phyloP scores from a whole-genome alignment of 768 basidiomycete species.

The Leccinum rimulosum region DNA sequence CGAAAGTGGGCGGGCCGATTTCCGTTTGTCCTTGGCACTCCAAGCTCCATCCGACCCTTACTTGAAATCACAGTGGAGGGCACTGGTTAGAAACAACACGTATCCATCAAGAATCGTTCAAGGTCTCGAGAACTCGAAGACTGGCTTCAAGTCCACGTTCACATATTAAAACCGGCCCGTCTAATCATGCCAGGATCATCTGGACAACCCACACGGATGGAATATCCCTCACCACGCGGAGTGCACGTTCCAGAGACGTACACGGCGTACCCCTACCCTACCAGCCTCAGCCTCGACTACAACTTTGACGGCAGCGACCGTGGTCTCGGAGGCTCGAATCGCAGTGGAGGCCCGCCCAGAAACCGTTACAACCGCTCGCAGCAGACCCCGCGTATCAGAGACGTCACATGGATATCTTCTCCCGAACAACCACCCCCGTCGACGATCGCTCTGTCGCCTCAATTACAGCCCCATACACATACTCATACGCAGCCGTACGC shows the following conservation, averaged over 20 bases:
- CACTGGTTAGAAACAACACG: too few relatives aligned
- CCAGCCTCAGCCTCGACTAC: background rate
- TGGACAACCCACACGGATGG: constrained; percentile 3
- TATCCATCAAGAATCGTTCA: background rate
- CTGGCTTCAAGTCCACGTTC: background rate
- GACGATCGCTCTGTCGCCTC: background rate
- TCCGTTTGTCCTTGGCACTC: too few relatives aligned
- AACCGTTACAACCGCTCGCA: constrained; percentile 23
- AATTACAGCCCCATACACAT: background rate
- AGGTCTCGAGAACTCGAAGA: background rate
- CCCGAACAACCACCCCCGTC: constrained; percentile 14
- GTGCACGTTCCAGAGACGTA: constrained; percentile 21
- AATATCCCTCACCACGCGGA: constrained; percentile 24
- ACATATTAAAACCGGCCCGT: background rate
- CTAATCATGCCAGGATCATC: background rate
- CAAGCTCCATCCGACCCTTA: too few relatives aligned
- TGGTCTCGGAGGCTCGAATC: background rate
- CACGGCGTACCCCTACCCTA: background rate
- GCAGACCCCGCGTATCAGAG: constrained; percentile 23
- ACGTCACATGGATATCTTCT: constrained; percentile 25
- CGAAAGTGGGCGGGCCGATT: too few relatives aligned
- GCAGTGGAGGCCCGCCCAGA: constrained; percentile 3
- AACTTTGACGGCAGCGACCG: constrained; percentile 11
- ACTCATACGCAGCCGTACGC: too few relatives aligned
- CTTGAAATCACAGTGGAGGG: too few relatives aligned